Percentiles rank a stretch among this genome's conserved stretches.
Evolutionary conservation across 208 protist genomes (phyloP).

Genomic region (Leishmania lainsoni): DNA sequence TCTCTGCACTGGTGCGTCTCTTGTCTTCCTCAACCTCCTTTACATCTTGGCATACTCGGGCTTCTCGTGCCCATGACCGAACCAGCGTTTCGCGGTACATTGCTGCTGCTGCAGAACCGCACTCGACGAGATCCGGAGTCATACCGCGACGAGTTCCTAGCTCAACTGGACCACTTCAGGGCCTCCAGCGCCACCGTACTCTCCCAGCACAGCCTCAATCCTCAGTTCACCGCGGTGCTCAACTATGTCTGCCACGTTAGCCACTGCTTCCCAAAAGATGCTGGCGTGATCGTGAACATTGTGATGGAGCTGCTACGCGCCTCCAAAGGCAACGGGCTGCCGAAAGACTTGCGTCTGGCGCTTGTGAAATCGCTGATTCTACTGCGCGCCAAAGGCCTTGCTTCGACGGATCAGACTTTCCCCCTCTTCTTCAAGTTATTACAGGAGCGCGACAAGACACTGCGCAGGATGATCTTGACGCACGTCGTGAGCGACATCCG

Average conservation of each 20-base stretch:
- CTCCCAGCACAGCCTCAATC: slow-evolving; percentile 85
- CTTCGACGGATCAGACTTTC: slow-evolving; percentile 87
- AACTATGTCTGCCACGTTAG: slow-evolving; percentile 89
- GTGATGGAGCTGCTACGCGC: slow-evolving; percentile 88
- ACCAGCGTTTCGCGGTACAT: slow-evolving; percentile 85
- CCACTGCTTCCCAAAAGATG: slow-evolving; percentile 92
- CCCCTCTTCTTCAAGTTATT: slow-evolving; percentile 96
- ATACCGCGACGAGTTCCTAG: slow-evolving; percentile 96
- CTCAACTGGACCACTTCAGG: slow-evolving; percentile 95
- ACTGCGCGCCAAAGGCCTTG: slow-evolving; percentile 92
- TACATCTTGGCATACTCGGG: background rate
- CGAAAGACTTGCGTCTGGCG: slow-evolving; percentile 77
- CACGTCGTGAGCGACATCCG: slow-evolving; percentile 97
- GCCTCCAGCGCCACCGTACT: slow-evolving; percentile 89
- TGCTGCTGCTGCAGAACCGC: slow-evolving; percentile 95
- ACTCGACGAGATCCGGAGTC: slow-evolving; percentile 95
- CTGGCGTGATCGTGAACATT: slow-evolving; percentile 72
- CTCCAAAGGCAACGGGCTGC: slow-evolving; percentile 75
- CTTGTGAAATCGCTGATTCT: slow-evolving; percentile 94
- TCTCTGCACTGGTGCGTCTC: background rate
- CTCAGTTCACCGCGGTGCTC: slow-evolving; percentile 83
- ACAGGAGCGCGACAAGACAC: slow-evolving; percentile 93
- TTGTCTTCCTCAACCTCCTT: background rate
- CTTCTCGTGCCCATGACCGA: slow-evolving; percentile 47
- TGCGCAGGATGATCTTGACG: slow-evolving; percentile 85